Evolutionary conservation across 129 eudicot genomes (phyloP), one percentile per base, ranked within the genome.

Genomic region (Dittrichia graveolens): DNA sequence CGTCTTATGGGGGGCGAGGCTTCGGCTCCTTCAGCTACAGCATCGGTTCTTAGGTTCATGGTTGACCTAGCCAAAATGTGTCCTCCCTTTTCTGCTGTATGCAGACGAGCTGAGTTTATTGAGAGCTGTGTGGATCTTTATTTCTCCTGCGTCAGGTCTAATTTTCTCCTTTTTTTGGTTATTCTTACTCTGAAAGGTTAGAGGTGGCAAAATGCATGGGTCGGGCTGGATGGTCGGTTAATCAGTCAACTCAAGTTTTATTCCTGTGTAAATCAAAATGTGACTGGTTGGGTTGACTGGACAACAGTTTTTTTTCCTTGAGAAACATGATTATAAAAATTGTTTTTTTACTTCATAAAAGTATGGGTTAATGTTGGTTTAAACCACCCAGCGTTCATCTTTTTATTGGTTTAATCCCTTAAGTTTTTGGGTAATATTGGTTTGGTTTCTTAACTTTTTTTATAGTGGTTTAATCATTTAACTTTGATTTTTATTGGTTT

Each of bases 1-100:
- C 96, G 99, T 63, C 83, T 95, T 77, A 95, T 95, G 99, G 99
- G 99, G 14, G 99, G 99, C 59, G 97, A 90, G 61, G 99, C 99
- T 47, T 84, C 97, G n/a, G 97, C 99, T 49, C 99, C 99, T 80
- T 85, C 99, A 41, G 96, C 97, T 69, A 88, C 97, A 24, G 88
- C 99, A 44, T 89, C 97, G 4, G 91, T 95, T 68, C 87, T 95
- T 34, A 82, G 97, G 80, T 95, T 95, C 74, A 88, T 95, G 97
- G 97, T 95, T 43, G 99, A 95, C 78, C 87, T 95, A 43, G 94
- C 87, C 53, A 95, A 95, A 78, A 95, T 95, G 97, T 95, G 90
- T 76, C 91, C 95, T 7, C 74, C 91, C 7, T 95, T 95, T 79
- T 90, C 96, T 9, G 87, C 85, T 75, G 86, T 85, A 35, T 90